Conservation (phyloP, 2,329 filamentous ascomycete genomes). For the Ophiostoma angusticollis region DNA sequence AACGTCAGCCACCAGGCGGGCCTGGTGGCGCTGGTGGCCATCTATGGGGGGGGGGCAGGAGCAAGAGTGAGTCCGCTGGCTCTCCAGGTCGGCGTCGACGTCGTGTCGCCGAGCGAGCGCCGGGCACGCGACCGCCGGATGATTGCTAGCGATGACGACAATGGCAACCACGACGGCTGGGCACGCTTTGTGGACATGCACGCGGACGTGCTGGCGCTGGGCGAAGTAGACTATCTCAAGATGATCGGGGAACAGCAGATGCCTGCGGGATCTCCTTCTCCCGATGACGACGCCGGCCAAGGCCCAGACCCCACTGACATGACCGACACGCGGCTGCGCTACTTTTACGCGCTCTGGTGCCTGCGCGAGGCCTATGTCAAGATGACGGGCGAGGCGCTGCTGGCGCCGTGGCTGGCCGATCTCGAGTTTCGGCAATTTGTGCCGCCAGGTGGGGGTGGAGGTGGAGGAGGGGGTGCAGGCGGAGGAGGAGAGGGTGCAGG, state of each 20-base stretch:
- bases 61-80: no score
- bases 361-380: constrained; percentile 73
- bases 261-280: no score
- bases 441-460: no score
- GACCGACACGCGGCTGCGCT: constrained; percentile 50
- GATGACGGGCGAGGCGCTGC: constrained; percentile 65
- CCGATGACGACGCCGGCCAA: not conserved
- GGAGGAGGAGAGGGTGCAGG: constrained; percentile 12
- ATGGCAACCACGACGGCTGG: constrained; percentile 36
- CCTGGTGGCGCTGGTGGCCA: constrained; percentile 54
- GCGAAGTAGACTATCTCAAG: constrained; percentile 52
- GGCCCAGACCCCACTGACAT: no score
- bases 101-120: constrained; percentile 64
- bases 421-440: constrained; percentile 56
- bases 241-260: no score
- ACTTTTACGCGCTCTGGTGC: constrained; percentile 69
- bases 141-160: constrained; percentile 26
- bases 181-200: constrained; percentile 57
- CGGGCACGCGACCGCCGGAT: constrained; percentile 46
- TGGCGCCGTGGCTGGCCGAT: constrained; percentile 58
- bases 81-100: constrained; percentile 53
- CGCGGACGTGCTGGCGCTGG: constrained; percentile 52
- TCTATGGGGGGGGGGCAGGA: constrained; percentile 32
- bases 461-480: constrained; percentile 43
- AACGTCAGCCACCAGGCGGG: constrained; percentile 72